These are phyloP conservation scores for Deinandra increscens DNA, from an alignment of 129 eudicot genomes.

Conservation along the genomic window DNA sequence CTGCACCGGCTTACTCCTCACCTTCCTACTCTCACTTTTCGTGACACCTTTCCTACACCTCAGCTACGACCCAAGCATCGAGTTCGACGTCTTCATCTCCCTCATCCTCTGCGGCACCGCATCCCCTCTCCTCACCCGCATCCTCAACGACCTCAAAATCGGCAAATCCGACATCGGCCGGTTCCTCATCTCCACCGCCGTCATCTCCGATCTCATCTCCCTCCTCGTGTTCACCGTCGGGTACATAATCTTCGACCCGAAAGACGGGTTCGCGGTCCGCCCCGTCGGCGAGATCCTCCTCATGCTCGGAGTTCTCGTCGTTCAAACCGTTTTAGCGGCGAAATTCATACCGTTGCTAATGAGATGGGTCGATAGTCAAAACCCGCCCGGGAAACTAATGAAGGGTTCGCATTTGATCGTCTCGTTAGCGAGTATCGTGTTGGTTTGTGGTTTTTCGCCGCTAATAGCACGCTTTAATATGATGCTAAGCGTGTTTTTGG, in stretches of 20 bases:
- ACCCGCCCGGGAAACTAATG: conserved; percentile 83
- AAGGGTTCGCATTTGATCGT: conserved; percentile 79
- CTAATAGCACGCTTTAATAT: conserved; percentile 42
- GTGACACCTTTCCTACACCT: conserved; percentile 44
- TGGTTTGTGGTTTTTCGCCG: conserved; percentile 58
- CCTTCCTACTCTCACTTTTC: conserved; percentile 44
- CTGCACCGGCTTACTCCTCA: conserved; percentile 50
- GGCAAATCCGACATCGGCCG: conserved; percentile 82
- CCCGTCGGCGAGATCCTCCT: background rate
- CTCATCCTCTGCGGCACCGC: conserved; percentile 64
- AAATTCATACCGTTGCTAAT: conserved; percentile 47
- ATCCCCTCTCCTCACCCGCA: conserved; percentile 62
- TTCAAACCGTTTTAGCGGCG: conserved; percentile 45
- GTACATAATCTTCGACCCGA: conserved; percentile 46
- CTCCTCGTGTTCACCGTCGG: conserved; percentile 51
- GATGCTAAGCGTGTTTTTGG: conserved; percentile 66
- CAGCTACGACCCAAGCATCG: conserved; percentile 12
- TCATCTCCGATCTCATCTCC: conserved; percentile 58
- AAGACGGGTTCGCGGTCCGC: conserved; percentile 24
- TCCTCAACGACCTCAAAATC: conserved; percentile 71
- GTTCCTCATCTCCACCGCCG: conserved; percentile 59
- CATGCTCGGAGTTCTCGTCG: conserved; percentile 31
- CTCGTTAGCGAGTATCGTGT: conserved; percentile 54
- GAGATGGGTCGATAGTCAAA: conserved; percentile 74
- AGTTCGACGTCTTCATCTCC: conserved; percentile 56